phyloP scores from a whole-genome alignment of 768 basidiomycete species.

The Lenzites betulinus region DNA sequence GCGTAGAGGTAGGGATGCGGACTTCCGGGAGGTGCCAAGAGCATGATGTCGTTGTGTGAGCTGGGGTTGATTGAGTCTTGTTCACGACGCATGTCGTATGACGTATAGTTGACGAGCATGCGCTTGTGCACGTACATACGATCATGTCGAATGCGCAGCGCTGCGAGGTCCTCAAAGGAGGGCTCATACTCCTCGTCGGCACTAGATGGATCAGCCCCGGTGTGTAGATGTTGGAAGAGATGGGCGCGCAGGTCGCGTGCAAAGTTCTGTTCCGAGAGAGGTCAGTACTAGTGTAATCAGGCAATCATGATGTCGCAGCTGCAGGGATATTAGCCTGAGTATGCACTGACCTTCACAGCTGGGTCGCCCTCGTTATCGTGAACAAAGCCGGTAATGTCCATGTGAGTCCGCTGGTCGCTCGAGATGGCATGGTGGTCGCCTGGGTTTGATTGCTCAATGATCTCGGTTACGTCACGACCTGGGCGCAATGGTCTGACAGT shows the following conservation, averaged over 20 bases:
- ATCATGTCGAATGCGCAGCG: conserved; percentile 15
- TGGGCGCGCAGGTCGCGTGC: background rate
- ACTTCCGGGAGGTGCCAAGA: conserved; percentile 6
- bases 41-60: conserved; percentile 37
- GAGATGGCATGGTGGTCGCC: background rate
- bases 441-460: background rate
- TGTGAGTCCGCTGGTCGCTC: background rate
- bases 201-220: background rate
- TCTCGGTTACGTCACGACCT: background rate
- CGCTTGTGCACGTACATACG: conserved; percentile 28
- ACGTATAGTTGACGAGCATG: conserved; percentile 36
- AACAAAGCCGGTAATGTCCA: background rate
- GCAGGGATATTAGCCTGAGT: background rate
- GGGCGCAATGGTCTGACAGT: background rate
- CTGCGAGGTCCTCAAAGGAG: background rate
- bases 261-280: background rate
- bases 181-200: background rate
- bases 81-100: conserved; percentile 33
- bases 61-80: conserved; percentile 29
- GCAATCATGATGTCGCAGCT: background rate
- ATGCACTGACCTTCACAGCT: background rate
- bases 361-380: background rate
- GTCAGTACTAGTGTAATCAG: too few species aligned
- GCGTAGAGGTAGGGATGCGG: conserved; percentile 31
- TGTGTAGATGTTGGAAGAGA: background rate